Conservation (phyloP, 305 asterid genomes). For the Plantago lanceolata region DNA sequence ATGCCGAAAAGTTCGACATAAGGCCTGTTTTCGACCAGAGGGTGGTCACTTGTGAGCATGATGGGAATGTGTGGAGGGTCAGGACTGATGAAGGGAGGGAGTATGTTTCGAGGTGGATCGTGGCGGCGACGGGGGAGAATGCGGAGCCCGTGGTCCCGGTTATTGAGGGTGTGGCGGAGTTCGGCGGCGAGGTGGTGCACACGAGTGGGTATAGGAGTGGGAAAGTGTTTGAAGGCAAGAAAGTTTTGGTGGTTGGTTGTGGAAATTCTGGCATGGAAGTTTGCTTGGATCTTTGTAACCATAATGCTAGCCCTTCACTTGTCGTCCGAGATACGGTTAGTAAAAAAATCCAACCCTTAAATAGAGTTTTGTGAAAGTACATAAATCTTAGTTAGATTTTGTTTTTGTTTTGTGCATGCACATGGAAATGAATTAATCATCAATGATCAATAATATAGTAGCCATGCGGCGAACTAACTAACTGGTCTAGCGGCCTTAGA, state of each 20-base stretch:
- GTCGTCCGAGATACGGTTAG: conserved; percentile 83
- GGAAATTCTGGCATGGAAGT: conserved; percentile 99
- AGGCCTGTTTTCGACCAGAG: conserved; percentile 47
- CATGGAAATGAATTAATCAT: too few species aligned
- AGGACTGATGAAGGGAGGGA: conserved; percentile 35
- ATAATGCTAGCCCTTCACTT: conserved; percentile 63
- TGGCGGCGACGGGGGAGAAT: conserved; percentile 91
- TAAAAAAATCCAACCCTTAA: background rate
- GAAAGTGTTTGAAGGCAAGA: conserved; percentile 41
- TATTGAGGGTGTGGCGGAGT: conserved; percentile 56
- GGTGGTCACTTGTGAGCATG: conserved; percentile 54
- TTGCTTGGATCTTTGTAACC: conserved; percentile 81
- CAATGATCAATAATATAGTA: too few species aligned
- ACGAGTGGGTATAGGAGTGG: conserved; percentile 74
- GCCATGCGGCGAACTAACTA: too few species aligned
- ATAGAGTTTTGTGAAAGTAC: too few species aligned
- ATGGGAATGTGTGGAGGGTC: conserved; percentile 50
- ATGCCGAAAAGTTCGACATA: conserved; percentile 53
- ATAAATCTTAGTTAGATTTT: too few species aligned
- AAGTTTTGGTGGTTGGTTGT: conserved; percentile 79
- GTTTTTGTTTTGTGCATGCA: too few species aligned
- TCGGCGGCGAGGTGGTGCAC: conserved; percentile 57
- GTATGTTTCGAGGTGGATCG: conserved; percentile 62
- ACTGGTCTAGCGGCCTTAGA: too few species aligned
- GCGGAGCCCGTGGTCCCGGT: conserved; percentile 77